Conservation (phyloP, 1,284 basidiomycete genomes). For the Cryptococcus maquisensis region DNA sequence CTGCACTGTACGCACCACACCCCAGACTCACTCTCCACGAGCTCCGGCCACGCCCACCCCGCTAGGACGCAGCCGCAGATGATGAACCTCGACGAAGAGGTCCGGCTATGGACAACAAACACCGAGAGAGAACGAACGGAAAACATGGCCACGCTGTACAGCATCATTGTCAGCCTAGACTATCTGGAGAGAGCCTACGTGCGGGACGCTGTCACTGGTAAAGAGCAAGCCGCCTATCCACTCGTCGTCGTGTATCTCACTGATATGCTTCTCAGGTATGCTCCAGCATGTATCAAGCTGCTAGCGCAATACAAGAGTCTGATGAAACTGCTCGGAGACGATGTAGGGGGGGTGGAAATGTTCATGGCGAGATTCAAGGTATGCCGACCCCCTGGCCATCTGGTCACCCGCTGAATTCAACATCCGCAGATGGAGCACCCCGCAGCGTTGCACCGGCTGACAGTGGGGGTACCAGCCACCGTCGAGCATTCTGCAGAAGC, state of each 20-base stretch:
- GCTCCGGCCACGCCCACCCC: background rate
- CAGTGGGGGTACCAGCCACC: constrained; percentile 92
- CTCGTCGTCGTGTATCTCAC: background rate
- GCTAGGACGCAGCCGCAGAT: background rate
- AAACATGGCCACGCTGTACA: constrained; percentile 83
- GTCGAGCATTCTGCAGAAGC: constrained; percentile 80
- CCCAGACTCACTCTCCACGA: background rate
- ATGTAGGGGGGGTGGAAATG: constrained; percentile 73
- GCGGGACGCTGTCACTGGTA: constrained; percentile 81
- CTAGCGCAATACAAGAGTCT: constrained; percentile 96
- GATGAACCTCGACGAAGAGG: constrained; percentile 76
- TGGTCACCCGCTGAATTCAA: background rate
- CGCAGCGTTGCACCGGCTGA: constrained; percentile 82
- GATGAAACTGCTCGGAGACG: constrained; percentile 83
- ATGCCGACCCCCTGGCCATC: constrained; percentile 24
- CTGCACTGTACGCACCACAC: background rate
- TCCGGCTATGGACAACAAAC: constrained; percentile 80
- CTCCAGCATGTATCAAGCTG: constrained; percentile 86
- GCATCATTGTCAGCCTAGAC: constrained; percentile 85
- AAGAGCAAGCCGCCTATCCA: constrained; percentile 65
- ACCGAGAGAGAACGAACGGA: constrained; percentile 85
- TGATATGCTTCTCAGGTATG: constrained; percentile 64
- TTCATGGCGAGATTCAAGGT: constrained; percentile 91
- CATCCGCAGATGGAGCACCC: constrained; percentile 82
- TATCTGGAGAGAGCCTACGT: constrained; percentile 95